Evolutionary conservation across 352 stramenopile species (phyloP).

Genomic region (Globisporangium nunn): DNA sequence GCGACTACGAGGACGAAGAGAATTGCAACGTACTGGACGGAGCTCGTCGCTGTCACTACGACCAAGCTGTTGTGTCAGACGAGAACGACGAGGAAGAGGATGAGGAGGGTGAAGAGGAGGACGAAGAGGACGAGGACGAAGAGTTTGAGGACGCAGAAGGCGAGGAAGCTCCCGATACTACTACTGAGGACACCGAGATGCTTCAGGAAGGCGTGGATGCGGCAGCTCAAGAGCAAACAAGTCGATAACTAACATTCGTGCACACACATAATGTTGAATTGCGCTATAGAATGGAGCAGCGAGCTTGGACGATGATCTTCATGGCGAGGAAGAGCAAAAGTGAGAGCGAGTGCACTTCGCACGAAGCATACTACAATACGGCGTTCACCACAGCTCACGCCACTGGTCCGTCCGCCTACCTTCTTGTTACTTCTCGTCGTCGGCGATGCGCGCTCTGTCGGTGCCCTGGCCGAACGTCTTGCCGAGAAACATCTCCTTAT

Average conservation of each 20-base stretch:
- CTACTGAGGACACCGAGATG: slow-evolving; percentile 12
- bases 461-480: slow-evolving; percentile 76
- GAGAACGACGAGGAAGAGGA: slow-evolving; percentile 48
- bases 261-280: neutral
- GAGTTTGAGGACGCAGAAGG: slow-evolving; percentile 20
- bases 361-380: neutral
- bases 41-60: slow-evolving; percentile 48
- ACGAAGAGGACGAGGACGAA: slow-evolving; percentile 31
- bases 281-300: slow-evolving; percentile 3
- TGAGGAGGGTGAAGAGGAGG: slow-evolving; percentile 29
- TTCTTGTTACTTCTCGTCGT: slow-evolving; percentile 58
- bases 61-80: slow-evolving; percentile 45
- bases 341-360: neutral
- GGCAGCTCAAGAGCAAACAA: slow-evolving; percentile 7
- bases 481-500: slow-evolving; percentile 72
- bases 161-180: slow-evolving; percentile 2
- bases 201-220: slow-evolving; percentile 8
- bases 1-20: slow-evolving; percentile 59
- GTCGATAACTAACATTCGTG: slow-evolving; percentile 7
- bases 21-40: slow-evolving; percentile 83
- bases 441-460: slow-evolving; percentile 51
- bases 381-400: neutral
- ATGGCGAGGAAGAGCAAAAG: neutral
- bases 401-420: neutral
- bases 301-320: neutral